Evolutionary conservation across 306 rosid species (phyloP), one percentile per base, ranked within the genome.

Genomic region (Urtica urens): DNA sequence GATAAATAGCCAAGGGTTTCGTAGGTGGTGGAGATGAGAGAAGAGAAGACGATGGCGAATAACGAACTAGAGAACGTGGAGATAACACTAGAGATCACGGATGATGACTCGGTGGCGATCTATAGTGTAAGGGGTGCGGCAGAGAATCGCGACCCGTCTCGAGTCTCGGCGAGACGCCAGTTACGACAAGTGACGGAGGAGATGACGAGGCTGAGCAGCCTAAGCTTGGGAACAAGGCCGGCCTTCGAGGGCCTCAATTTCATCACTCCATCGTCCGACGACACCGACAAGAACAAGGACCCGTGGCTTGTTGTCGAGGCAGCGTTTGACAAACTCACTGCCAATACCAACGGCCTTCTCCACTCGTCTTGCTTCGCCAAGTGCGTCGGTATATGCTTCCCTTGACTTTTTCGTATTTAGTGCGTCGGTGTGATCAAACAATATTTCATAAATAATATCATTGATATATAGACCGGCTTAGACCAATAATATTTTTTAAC

Each of bases 171-270:
- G 7, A 37, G 65, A 1, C 67, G 55, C 2, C 26, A 39, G 16
- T 44, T 76, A 33, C 50, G 46, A 21, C 83, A 76, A n/a, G 75
- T 77, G 26, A 72, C 83, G 0, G 73, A 77, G 53, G 83, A 77
- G 58, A 70, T 77, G 17, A 72, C 68, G 41, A 73, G 83, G 0
- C 62, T 77, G 10, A 41, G 16, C 28, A 16, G 16, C 3, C 49
- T 29, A 5, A n/a, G 16, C 57, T 77, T 8, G 16, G 50, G 1
- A 46, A 72, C 83, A 29, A 46, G 73, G 0, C 60, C 72, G 14
- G 83, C 83, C 1, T 57, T 77, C 33, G 69, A 65, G 44, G 72
- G 79, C 14, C 66, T 77, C 21, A 77, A 77, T 50, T 77, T 77
- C 53, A 77, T 77, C 30, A 13, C 62, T 0, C 7, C 59, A 31